Evolutionary conservation across 768 basidiomycete species (phyloP).

Genomic region (Tylopilus balloui): DNA sequence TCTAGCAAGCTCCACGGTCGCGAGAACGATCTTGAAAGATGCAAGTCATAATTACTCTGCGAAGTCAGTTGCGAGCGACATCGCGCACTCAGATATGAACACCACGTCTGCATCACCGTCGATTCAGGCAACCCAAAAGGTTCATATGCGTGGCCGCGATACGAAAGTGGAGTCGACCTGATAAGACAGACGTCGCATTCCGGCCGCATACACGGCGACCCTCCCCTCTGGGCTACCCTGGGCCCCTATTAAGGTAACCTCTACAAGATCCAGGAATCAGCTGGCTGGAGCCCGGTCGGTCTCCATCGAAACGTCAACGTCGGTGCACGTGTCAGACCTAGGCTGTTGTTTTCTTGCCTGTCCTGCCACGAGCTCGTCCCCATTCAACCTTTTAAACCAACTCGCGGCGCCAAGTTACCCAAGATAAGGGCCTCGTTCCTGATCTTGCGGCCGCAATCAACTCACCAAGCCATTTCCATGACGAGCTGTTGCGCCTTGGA

Average conservation of each 20-base stretch:
- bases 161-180: background rate
- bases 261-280: background rate
- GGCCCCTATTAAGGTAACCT: background rate
- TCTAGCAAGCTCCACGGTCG: conserved; percentile 1
- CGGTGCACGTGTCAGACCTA: background rate
- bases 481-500: background rate
- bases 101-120: background rate
- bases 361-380: background rate
- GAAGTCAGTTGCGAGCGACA: background rate
- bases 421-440: background rate
- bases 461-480: background rate
- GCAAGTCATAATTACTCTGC: background rate
- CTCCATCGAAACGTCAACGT: background rate
- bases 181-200: conserved; percentile 4
- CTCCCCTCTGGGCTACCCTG: background rate
- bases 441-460: background rate
- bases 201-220: background rate
- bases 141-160: background rate
- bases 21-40: background rate
- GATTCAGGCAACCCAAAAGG: conserved; percentile 3
- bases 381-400: background rate
- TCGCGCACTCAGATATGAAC: background rate
- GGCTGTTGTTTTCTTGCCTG: background rate
- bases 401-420: background rate
- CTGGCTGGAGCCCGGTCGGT: background rate